phyloP scores from a whole-genome alignment of 176 grass and related monocot genomes.

The Eragrostis curvula region DNA sequence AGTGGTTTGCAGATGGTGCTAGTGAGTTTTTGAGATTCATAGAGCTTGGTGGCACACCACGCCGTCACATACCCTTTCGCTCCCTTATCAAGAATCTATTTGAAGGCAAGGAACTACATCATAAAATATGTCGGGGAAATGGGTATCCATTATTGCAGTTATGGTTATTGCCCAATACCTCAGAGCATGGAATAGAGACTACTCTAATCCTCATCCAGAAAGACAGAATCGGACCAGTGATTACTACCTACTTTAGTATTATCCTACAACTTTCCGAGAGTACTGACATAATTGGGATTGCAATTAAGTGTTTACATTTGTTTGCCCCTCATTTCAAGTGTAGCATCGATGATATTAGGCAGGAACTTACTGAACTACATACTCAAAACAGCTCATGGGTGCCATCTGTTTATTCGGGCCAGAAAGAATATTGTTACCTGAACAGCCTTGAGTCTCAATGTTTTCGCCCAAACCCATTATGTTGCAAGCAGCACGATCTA shows the following conservation, averaged over 20 bases:
- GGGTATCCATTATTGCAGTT: neutral
- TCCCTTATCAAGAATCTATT: neutral
- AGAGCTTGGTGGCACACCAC: neutral
- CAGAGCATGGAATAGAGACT: neutral
- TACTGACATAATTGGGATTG: neutral
- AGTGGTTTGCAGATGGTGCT: constrained; percentile 16
- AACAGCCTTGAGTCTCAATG: neutral
- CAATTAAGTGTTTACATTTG: neutral
- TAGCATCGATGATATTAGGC: neutral
- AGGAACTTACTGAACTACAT: constrained; percentile 4
- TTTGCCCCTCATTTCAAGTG: neutral
- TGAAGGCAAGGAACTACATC: neutral
- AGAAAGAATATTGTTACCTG: neutral
- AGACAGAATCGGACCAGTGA: neutral
- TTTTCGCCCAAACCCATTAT: neutral
- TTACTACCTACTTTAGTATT: neutral
- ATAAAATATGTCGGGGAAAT: neutral
- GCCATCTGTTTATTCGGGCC: neutral
- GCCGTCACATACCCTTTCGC: neutral
- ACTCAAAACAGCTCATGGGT: neutral
- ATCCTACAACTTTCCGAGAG: constrained; percentile 31
- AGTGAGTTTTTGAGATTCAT: constrained; percentile 20
- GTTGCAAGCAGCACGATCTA: neutral
- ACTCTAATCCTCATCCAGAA: neutral
- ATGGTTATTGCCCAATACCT: neutral